phyloP scores from a whole-genome alignment of 257 asterid genomes.

The Misopates orontium region DNA sequence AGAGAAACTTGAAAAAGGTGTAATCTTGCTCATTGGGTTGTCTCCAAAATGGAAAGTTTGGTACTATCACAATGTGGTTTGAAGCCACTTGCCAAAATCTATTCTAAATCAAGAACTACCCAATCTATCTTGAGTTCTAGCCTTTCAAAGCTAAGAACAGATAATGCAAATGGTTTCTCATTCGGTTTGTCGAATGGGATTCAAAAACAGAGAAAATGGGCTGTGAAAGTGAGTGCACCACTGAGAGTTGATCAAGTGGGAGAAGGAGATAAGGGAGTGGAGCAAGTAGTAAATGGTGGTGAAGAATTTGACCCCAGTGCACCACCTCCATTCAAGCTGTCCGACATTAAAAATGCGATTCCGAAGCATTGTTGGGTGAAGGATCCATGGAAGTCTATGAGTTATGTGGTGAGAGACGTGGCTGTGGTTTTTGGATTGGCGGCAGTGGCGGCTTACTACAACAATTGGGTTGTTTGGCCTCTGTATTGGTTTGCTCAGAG shows the following conservation, averaged over 20 bases:
- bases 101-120: conserved; percentile 46
- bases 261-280: conserved; percentile 20
- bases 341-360: conserved; percentile 79
- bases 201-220: conserved; percentile 53
- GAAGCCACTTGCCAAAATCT: conserved; percentile 43
- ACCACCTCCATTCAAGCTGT: conserved; percentile 76
- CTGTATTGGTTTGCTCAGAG: conserved; percentile 93
- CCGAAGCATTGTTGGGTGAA: conserved; percentile 98
- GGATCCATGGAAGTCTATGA: conserved; percentile 86
- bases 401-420: conserved; percentile 84
- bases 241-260: conserved; percentile 46
- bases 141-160: conserved; percentile 37
- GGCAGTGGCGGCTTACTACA: conserved; percentile 70
- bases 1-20: conserved; percentile 16
- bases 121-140: conserved; percentile 12
- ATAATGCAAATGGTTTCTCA: conserved; percentile 10
- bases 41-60: conserved; percentile 40
- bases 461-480: conserved; percentile 92
- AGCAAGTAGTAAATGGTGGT: background rate
- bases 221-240: conserved; percentile 79
- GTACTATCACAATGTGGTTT: conserved; percentile 48
- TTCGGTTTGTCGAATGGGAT: conserved; percentile 26
- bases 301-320: conserved; percentile 64
- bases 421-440: conserved; percentile 80
- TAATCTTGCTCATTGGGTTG: conserved; percentile 16